A percentile compares a stretch with the other conserved stretches of the same genome.
phyloP scores from a whole-genome alignment of 306 rosid species.

The Calophaca sinica region DNA sequence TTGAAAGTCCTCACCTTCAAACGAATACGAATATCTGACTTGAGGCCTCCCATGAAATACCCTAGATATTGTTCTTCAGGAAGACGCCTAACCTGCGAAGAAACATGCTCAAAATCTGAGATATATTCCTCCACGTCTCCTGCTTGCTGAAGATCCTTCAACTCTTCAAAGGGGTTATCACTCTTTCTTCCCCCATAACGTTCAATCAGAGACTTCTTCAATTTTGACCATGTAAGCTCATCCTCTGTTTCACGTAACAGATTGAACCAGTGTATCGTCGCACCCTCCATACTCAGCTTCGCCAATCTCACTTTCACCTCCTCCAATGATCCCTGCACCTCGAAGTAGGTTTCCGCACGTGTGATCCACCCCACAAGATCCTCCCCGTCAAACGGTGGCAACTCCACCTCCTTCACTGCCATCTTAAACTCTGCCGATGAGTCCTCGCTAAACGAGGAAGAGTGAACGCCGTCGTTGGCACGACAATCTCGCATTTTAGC shows the following conservation, averaged over 20 bases:
- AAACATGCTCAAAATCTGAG: background rate
- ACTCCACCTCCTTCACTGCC: background rate
- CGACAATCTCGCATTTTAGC: too few relatives aligned
- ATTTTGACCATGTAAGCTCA: background rate
- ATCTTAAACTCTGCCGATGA: background rate
- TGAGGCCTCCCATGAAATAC: background rate
- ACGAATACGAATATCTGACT: background rate
- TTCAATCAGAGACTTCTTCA: background rate
- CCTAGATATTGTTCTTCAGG: background rate
- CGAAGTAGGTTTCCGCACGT: background rate
- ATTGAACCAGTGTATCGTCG: background rate
- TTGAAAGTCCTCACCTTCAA: background rate
- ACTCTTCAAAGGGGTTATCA: background rate
- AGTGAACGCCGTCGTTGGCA: too few relatives aligned
- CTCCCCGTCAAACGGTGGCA: background rate
- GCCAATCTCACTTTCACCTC: background rate
- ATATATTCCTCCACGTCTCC: background rate
- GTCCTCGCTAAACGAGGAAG: too few relatives aligned
- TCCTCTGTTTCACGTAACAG: background rate
- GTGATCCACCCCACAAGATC: background rate
- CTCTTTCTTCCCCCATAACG: background rate
- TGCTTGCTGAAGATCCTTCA: background rate
- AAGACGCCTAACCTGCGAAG: background rate
- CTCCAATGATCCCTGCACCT: background rate
- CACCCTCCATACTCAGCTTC: background rate